Base-by-base conservation (phyloP, 257 asterid species). In the Fraxinus pennsylvanica region DNA sequence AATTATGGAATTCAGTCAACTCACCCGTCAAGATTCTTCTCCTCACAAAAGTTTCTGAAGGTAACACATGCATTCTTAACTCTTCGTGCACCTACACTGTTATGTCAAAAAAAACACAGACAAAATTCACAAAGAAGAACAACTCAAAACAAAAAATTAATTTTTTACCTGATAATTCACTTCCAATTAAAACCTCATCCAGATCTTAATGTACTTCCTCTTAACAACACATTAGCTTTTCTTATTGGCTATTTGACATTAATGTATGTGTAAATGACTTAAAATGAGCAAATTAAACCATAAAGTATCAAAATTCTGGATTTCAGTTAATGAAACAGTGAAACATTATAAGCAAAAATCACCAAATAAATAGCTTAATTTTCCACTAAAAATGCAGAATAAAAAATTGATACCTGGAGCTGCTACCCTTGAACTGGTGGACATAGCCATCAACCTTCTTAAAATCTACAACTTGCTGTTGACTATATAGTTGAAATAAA, bases 341-440 rank as follows among this genome's bases (percentile, higher is more conserved):
- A 4, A 70, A 13, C 22, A 39, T 1, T 30, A 25, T 70, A n/a
- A 63, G 73, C 74, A 41, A 13, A 5, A 32, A 72, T 9, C 6
- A 33, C 27, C 69, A 25, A 79, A 45, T 3, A 41, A 61, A 6
- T 43, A 78, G 3, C 7, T 36, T 9, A 10, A 17, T 77, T 5
- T 32, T 22, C 22, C 22, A 27, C 38, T 10, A n/a, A 50, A 25
- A 54, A 39, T 8, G 43, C 5, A 59, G 59, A 57, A 52, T 54
- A 9, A 65, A 36, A 43, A 50, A 21, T 71, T 41, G 68, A 71
- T 77, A 90, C 95, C 95, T 90, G 72, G 95, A 90, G 81, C 95
- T 90, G 89, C 95, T 90, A 68, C 95, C 95, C 84, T 90, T 90
- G 86, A 90, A 87, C 87, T 90, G 95, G 50, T 90, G 95, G 80